Base-by-base conservation (phyloP, 192 early-diverging fungal genomes). In the Geranomyces variabilis region DNA sequence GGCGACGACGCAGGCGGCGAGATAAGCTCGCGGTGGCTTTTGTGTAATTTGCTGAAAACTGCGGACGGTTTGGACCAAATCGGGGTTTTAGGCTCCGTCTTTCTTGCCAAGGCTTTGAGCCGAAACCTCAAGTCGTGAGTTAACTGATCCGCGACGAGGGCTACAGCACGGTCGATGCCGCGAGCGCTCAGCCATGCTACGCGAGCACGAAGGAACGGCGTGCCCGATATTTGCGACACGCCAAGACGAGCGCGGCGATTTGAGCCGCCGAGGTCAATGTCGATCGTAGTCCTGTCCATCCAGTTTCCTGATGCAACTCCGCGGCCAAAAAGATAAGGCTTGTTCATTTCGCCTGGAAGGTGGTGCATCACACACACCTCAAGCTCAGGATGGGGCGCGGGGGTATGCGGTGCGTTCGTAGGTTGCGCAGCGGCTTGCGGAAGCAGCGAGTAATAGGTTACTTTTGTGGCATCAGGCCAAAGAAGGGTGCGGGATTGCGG, bases 81-180 rank as follows among this genome's bases (percentile, higher is more conserved):
- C 10, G 51, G 24, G 4, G n/a, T 53, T 53, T 53, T 53, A 6
- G 51, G 51, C 24, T n/a, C 24, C n/a, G 51, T 53, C 51, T 53
- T 53, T 53, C 65, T 36, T 14, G 74, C 49, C 6, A 76, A 46
- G 19, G 63, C 22, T 49, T 79, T 74, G 29, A 79, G 51, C 8
- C 78, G 47, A 15, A 46, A 63, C 31, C 69, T 51, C 41, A 79
- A 57, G 63, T 79, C 78, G 56, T 73, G 62, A 2, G 46, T 70
- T 4, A 79, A 51, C 64, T 77, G 58, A 57, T 77, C 61, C 3
- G 70, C 67, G 24, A 77, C 66, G 15, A 69, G 28, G 4, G n/a
- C n/a, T 7, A 65, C 46, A 17, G 45, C 64, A 26, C 43, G 31
- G 12, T 66, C 45, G 36, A 66, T 24, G 64, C 51, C 51, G 3